Percentiles rank a stretch among this genome's conserved stretches.
These are phyloP conservation scores for Pholiota molesta DNA, from an alignment of 768 basidiomycete species.

Conservation along the genomic window DNA sequence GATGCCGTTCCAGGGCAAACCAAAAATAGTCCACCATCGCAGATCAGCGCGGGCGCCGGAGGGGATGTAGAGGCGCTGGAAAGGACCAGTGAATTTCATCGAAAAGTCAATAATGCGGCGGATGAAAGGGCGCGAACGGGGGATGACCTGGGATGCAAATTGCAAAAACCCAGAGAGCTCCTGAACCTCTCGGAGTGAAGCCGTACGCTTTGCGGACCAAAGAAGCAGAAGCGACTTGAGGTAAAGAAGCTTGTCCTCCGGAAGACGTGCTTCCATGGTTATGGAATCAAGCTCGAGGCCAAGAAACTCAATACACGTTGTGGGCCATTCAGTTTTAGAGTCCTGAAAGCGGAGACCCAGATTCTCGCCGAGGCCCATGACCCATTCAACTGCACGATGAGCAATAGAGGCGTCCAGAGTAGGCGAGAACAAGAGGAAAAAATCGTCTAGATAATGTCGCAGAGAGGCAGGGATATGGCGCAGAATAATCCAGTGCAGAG, in stretches of 20 bases:
- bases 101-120: constrained; percentile 32
- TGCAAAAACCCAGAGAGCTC: constrained; percentile 35
- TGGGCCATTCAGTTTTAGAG: constrained; percentile 29
- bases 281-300: constrained; percentile 27
- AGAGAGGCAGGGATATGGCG: constrained; percentile 33
- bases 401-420: too few species aligned
- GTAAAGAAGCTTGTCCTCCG: constrained; percentile 9
- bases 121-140: constrained; percentile 29
- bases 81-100: constrained; percentile 24
- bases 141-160: constrained; percentile 38
- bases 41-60: constrained; percentile 22
- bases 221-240: constrained; percentile 24
- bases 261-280: constrained; percentile 33
- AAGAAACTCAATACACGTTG: constrained; percentile 26
- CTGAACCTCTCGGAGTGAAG: constrained; percentile 27
- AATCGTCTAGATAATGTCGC: constrained; percentile 39
- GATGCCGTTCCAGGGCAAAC: constrained; percentile 34
- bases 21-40: constrained; percentile 33
- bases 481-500: constrained; percentile 41
- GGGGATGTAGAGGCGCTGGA: constrained; percentile 26
- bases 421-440: constrained; percentile 30
- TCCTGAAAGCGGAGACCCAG: constrained; percentile 33
- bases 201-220: constrained; percentile 17
- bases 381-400: constrained; percentile 29
- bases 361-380: constrained; percentile 25